Base-by-base conservation (phyloP, 2,329 filamentous ascomycete species). In the Penicillium sp. region DNA sequence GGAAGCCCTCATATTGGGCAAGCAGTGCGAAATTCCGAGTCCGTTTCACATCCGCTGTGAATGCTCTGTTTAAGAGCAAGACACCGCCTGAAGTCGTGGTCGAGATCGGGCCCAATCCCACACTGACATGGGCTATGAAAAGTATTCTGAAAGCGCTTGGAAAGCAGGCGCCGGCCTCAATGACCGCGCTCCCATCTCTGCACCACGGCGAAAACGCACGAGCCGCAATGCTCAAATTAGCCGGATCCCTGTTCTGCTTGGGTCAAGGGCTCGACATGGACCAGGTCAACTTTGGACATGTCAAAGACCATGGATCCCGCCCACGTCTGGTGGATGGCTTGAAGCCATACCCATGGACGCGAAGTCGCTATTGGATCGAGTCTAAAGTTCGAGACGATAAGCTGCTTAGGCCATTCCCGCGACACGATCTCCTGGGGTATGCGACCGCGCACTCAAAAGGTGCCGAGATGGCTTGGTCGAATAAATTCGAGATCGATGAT, bases 391-490 rank as follows among this genome's bases (percentile, higher is more conserved):
- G 34, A 36, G 13, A 36, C n/a, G 34, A 36, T n/a, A 36, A n/a
- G 7, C 34, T 36, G 2, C 11, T n/a, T 6, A 13, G 34, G 4
- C 34, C 34, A 36, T 36, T 36, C 34, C 34, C 34, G 6, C 34
- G 34, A 16, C 34, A 67, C 43, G 66, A 69, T 45, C 47, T 69
- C 1, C 49, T 69, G 8, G 67, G 67, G 11, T 53, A 58, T 1
- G 29, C 49, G 38, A 51, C 58, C 1, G 54, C 58, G 10, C 65
- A 76, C 53, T 64, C 65, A 27, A 51, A 62, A 24, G 55, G 56
- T 13, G 18, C 62, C 2, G 60, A 62, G 40, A 56, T 60, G 4
- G 58, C 50, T 14, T 69, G 67, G 67, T 57, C 66, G 14, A 68
- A 68, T 24, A 55, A 64, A 32, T 43, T 66, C 10, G 52, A 57